Base-by-base conservation (phyloP, 2,329 filamentous ascomycete genomes). In the Paraphoma chrysanthemicola region DNA sequence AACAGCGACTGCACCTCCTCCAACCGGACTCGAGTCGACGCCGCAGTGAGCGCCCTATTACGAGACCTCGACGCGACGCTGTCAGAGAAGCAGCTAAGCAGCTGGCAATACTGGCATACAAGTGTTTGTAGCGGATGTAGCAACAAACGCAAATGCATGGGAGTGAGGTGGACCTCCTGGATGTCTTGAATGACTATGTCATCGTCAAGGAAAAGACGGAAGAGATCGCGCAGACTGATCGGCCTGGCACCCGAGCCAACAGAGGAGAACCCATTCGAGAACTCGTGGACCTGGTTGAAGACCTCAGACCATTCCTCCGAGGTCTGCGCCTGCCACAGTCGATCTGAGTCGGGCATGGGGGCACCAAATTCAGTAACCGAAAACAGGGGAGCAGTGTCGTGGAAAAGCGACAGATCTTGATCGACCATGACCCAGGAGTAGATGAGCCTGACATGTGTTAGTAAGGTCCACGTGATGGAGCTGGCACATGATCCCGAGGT, bases 341-440 rank as follows among this genome's bases (percentile, higher is more conserved):
- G 72, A 60, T 91, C 88, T 1, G 86, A 73, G 62, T 84, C 82
- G 11, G 89, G 89, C 68, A 91, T 84, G 3, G 88, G 86, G 42
- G 86, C 85, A 18, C 83, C 82, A 46, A 90, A 83, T 55, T 91
- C 87, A 30, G 84, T 88, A 51, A 90, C 83, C 12, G 87, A 85
- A 53, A 91, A 84, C 31, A 90, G 77, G 0, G 73, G 72, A 30
- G 67, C 67, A 2, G 69, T 67, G 66, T 83, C 80, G 52, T 81
- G 71, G 63, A 59, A 78, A 66, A 48, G 73, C 3, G 73, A 72
- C 3, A 74, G 47, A 49, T 92, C 89, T 66, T 91, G 88, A 68
- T 92, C 89, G 23, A 90, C 83, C 85, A 90, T 89, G 17, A 89
- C 86, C 86, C 88, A 91, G 52, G 88, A 90, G 75, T 91, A 90